Evolutionary conservation across 2,329 filamentous ascomycete species (phyloP), one percentile per base, ranked within the genome.

Genomic region (Pyrenochaeta sp.): DNA sequence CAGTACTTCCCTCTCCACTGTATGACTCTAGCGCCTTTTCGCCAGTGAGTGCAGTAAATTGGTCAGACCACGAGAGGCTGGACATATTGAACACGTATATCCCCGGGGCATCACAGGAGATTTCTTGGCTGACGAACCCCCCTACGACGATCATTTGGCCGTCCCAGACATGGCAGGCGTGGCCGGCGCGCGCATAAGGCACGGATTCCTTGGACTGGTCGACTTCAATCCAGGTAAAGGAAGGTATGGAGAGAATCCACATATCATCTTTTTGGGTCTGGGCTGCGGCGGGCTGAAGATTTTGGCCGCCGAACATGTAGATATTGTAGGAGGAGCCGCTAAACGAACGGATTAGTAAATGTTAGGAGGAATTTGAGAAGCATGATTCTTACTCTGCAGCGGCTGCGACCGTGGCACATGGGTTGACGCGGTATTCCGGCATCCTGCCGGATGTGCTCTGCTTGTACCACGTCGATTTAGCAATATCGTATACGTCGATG

Each of bases 401-500:
- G 0, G 87, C 82, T n/a, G 87, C 90, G 1, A 92, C 86, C 0
- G 92, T 89, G 3, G 91, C 89, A 69, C 92, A 95, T 0, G 72
- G 90, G 83, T 83, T 90, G 74, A 78, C 90, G 72, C 77, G 85
- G 74, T 79, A 87, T 0, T 83, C 79, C 0, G 90, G 89, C 3
- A 82, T 83, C 0, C 82, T 81, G 2, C 85, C 87, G 3, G 81
- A 82, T 0, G 91, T 91, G 3, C 84, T 79, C 74, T 95, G 91
- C 66, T 88, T 89, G 71, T 90, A 91, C 91, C 91, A 95, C 6
- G 81, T 84, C 2, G 85, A 82, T 30, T 78, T 84, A 3, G 86
- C 89, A 56, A 94, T 86, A 69, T 95, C 91, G 74, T 92, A 95
- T n/a, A 94, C 86, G 64, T 93, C 90, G 39, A 93, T 88, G 15